Evolutionary conservation across 345 rosid species (phyloP).

Genomic region (Eucalyptus pauciflora): DNA sequence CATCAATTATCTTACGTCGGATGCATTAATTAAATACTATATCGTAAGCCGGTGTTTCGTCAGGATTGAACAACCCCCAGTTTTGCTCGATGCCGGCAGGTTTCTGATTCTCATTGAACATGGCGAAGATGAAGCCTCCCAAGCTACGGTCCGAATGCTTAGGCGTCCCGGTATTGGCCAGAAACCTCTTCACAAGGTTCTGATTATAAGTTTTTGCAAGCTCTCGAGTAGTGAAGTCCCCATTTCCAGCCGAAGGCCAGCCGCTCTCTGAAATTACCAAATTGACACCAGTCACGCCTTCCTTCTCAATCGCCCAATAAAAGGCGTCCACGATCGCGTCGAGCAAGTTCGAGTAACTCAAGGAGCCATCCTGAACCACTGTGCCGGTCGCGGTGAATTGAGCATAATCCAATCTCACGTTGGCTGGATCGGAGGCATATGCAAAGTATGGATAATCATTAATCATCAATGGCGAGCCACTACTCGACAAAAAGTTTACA

Average conservation of each 20-base stretch:
- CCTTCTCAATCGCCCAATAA: slow-evolving; percentile 1
- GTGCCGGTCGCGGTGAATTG: not conserved
- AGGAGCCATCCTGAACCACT: not conserved
- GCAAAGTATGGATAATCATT: slow-evolving; percentile 6
- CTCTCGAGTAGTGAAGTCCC: not conserved
- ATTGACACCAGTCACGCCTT: not conserved
- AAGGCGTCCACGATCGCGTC: not conserved
- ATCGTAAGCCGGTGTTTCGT: not conserved
- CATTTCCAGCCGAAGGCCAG: slow-evolving; percentile 7
- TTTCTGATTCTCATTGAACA: not conserved
- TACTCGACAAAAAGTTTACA: not conserved
- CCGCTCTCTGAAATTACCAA: slow-evolving; percentile 3
- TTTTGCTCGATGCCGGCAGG: not conserved
- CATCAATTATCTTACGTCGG: not conserved
- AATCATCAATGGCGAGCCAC: not conserved
- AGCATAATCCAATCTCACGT: not conserved
- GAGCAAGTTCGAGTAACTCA: not conserved
- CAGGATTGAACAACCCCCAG: not conserved
- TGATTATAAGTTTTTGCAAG: not conserved
- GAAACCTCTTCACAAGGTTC: not conserved
- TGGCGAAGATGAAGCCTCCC: not conserved
- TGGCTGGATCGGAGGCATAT: not conserved
- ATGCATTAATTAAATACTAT: not conserved
- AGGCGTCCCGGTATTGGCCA: not conserved
- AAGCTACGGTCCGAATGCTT: not conserved